A percentile compares a stretch with the other conserved stretches of the same genome.
These are phyloP conservation scores for Neurospora sublineolata DNA, from an alignment of 495 filamentous ascomycete species.

Conservation along the genomic window DNA sequence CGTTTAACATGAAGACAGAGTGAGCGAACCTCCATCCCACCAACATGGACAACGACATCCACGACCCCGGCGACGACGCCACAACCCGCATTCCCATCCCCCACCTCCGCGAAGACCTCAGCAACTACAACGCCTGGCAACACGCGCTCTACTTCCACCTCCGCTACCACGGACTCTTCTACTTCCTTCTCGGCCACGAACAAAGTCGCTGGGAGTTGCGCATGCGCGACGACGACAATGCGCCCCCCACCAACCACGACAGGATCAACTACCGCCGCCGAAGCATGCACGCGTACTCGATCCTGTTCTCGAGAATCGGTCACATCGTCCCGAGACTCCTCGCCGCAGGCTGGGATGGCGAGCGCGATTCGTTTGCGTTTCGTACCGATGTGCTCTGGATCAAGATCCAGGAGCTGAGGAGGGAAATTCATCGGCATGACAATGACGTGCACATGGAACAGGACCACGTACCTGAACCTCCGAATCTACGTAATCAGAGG, in stretches of 20 bases:
- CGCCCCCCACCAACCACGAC: background rate
- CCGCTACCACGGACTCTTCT: background rate
- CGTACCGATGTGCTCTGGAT: background rate
- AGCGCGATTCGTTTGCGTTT: background rate
- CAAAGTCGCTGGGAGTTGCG: background rate
- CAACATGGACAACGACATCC: background rate
- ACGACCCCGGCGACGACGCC: background rate
- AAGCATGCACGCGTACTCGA: background rate
- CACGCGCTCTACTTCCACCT: background rate
- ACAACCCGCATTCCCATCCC: background rate
- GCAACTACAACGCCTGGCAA: background rate
- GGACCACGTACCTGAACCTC: too few relatives aligned
- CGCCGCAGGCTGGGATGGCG: background rate
- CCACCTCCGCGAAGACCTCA: background rate
- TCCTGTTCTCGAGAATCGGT: background rate
- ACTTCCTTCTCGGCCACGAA: background rate
- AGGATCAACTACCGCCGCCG: background rate
- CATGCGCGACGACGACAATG: background rate
- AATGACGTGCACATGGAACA: too few relatives aligned
- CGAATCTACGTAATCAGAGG: background rate
- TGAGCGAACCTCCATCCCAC: background rate
- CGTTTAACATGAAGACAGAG: background rate
- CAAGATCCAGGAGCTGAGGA: background rate
- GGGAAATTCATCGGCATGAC: too few relatives aligned
- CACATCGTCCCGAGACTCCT: background rate